A percentile compares a stretch with the other conserved stretches of the same genome.
These are phyloP conservation scores for Floccularia luteovirens DNA, from an alignment of 768 basidiomycete genomes.

Conservation along the genomic window DNA sequence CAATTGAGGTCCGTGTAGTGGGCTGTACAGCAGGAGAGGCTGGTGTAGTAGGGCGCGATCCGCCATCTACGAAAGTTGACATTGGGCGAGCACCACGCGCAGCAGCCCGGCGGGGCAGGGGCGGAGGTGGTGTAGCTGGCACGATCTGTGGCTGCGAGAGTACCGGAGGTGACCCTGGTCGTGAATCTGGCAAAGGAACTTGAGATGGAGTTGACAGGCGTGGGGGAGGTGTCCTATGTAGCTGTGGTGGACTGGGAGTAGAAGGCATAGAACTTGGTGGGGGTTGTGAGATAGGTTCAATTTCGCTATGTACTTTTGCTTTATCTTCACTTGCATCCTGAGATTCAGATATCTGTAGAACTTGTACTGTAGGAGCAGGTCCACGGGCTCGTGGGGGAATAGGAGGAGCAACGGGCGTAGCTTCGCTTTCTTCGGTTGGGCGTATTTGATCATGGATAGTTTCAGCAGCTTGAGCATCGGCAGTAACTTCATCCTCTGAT, in stretches of 20 bases:
- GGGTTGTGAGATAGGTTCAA: not conserved
- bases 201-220: slow-evolving; percentile 22
- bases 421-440: not conserved
- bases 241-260: not conserved
- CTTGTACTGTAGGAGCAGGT: no score
- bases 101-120: slow-evolving; percentile 60
- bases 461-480: not conserved
- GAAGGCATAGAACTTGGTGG: slow-evolving; percentile 2
- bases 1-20: no score
- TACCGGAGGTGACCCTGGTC: slow-evolving; percentile 28
- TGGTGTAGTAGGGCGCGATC: slow-evolving; percentile 20
- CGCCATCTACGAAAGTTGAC: slow-evolving; percentile 4
- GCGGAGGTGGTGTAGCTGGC: slow-evolving; percentile 42
- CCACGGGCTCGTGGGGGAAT: not conserved
- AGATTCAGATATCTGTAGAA: no score
- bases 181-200: slow-evolving; percentile 35
- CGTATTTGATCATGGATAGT: no score
- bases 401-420: not conserved
- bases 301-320: not conserved
- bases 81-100: slow-evolving; percentile 24
- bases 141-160: slow-evolving; percentile 17
- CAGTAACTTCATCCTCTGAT: slow-evolving; percentile 1
- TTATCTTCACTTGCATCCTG: not conserved
- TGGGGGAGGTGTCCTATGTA: slow-evolving; percentile 7
- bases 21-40: slow-evolving; percentile 3